Conservation (phyloP, 2,329 filamentous ascomycete genomes). For the Colletotrichum liriopes region DNA sequence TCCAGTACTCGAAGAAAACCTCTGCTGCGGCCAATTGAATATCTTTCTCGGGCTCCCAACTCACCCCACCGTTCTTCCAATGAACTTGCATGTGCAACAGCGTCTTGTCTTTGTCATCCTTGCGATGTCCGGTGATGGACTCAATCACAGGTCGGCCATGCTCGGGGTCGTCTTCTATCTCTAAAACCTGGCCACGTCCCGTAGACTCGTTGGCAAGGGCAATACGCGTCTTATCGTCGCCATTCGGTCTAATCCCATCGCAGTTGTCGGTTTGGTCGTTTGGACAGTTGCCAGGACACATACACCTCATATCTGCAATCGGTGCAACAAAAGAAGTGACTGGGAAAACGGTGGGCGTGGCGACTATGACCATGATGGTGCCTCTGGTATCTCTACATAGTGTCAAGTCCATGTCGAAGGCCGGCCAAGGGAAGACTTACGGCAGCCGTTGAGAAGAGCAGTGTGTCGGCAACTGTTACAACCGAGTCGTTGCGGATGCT, state of each 20-base stretch:
- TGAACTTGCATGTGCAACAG: conserved; percentile 50
- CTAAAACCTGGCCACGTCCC: background rate
- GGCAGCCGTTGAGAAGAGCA: background rate
- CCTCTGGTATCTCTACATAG: background rate
- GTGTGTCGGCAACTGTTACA: background rate
- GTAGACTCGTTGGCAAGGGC: background rate
- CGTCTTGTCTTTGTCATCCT: conserved; percentile 3
- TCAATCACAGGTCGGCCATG: background rate
- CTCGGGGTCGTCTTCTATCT: background rate
- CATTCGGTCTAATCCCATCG: background rate
- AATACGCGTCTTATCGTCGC: background rate
- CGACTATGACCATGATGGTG: background rate
- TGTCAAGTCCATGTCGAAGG: background rate
- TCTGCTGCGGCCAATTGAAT: conserved; percentile 52
- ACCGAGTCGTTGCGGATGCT: background rate
- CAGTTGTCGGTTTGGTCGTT: background rate
- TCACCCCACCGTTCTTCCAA: conserved; percentile 48
- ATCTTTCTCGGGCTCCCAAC: conserved; percentile 52
- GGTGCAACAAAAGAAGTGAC: background rate
- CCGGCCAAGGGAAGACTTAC: background rate
- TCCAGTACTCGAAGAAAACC: conserved; percentile 45
- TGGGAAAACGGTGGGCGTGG: background rate
- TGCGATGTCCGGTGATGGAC: conserved; percentile 13
- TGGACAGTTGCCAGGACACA: background rate
- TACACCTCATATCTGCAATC: background rate